Evolutionary conservation across 352 stramenopile species (phyloP), one percentile per base, ranked within the genome.

Genomic region (Globisporangium yorkense): DNA sequence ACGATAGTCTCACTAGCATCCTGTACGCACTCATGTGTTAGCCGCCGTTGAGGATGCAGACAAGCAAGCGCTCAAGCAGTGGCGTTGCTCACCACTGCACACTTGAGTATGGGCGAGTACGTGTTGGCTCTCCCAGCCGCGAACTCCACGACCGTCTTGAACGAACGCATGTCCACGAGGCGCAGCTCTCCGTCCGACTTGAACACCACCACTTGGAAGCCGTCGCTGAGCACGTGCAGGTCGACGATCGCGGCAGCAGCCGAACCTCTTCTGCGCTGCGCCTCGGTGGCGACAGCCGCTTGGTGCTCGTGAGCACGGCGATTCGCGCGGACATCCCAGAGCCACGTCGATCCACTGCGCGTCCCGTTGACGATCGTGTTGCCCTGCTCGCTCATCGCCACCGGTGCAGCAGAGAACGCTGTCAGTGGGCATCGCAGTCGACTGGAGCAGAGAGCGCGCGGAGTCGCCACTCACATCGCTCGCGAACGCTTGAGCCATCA

Each of bases 321-420:
- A 21, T 33, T 50, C 4, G 62, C 44, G 37, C 75, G 75, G 20
- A 79, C 50, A 43, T 86, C 75, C 75, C 75, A 86, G 7, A 77
- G 64, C 75, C 75, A 86, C 18, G 67, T 67, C 1, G 58, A 66
- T 2, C 75, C 75, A 27, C 59, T 74, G 20, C 73, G 75, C 13
- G 73, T 77, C 24, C 75, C 75, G 57, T 86, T 86, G 20, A 81
- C 2, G 37, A 86, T 57, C n/a, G 73, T 63, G 16, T 72, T 58
- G 7, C 70, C 68, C 71, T 80, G 41, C 15, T n/a, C 41, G 41
- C 24, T 27, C 24, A 46, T 3, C 41, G 7, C 18, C 41, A 21
- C 39, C 39, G 39, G 9, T 18, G 13, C 13, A 44, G 15, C 18
- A 5, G 39, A 44, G 18, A 44, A 27, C 24, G 39, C 37, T 44